Base-by-base conservation (phyloP, 352 stramenopile species). In the Pythium coloratum region DNA sequence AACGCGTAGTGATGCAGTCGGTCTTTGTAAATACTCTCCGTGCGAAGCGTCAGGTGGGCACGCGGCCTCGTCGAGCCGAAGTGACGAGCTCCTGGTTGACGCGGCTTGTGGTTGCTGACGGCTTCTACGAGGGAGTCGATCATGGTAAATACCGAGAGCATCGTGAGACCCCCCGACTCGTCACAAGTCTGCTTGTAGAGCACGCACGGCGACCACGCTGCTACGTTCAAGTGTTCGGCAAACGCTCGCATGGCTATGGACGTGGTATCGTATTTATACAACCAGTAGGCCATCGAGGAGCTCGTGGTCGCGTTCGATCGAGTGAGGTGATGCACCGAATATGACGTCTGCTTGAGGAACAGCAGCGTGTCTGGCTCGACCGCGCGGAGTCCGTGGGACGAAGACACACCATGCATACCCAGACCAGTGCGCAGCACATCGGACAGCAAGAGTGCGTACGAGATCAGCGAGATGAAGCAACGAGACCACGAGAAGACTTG, bases 231-330 rank as follows among this genome's bases (percentile, higher is more conserved):
- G 14, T 56, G 28, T 46, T 69, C n/a, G 1, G 64, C 64, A 9
- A 68, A 40, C 12, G 63, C 60, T 12, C 71, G 68, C 59, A 75
- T 59, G 1, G 36, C 42, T 9, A 69, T 46, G 33, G 64, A 75
- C 32, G 67, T 77, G 16, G 67, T 68, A 44, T 77, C 63, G 55
- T 70, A 77, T 32, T 77, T 77, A 55, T 70, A 75, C 42, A 40
- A 20, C 71, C 71, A 77, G 33, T 53, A 72, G 0, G 6, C 12
- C 24, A 33, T 24, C 2, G 46, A 30, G 20, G 20, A 13, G 33
- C 33, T 58, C 18, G 32, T 59, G 16, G 30, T 66, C 18, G 30
- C 49, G 34, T 66, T 59, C 7, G 44, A 6, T 28, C 18, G 16
- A 50, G 44, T 50, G 18, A 50, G 44, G 14, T 50, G 44, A 16